Conservation (phyloP, 345 rosid genomes). For the Clausena lansium region DNA sequence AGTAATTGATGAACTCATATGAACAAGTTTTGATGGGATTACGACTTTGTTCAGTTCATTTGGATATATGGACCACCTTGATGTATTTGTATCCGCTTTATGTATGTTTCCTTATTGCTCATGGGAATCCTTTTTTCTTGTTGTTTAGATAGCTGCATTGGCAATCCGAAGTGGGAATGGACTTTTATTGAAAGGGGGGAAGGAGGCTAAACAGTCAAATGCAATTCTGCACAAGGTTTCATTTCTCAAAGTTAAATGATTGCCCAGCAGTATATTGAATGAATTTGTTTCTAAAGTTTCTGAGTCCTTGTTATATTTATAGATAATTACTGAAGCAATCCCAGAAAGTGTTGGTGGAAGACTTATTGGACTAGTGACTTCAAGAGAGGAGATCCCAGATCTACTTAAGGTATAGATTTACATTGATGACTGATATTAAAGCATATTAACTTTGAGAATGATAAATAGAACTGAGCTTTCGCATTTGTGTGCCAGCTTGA, state of each 20-base stretch:
- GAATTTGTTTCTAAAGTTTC: constrained; percentile 14
- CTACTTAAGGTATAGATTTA: constrained; percentile 67
- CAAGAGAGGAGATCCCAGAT: constrained; percentile 97
- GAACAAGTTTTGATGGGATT: not conserved
- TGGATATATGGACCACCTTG: not conserved
- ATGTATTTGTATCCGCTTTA: not conserved
- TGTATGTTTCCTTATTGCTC: not conserved
- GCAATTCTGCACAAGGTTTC: constrained; percentile 89
- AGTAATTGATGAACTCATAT: not conserved
- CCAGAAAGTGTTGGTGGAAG: constrained; percentile 73
- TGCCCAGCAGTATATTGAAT: not conserved
- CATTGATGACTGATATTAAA: constrained; percentile 11
- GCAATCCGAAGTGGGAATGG: constrained; percentile 98
- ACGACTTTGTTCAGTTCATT: not conserved
- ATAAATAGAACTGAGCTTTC: constrained; percentile 20
- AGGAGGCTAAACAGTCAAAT: constrained; percentile 91
- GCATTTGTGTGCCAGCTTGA: constrained; percentile 68
- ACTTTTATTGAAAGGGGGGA: constrained; percentile 92
- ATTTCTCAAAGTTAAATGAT: not conserved
- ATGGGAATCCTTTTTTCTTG: constrained; percentile 4
- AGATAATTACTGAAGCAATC: constrained; percentile 91
- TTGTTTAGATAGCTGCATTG: constrained; percentile 78
- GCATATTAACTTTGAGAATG: not conserved
- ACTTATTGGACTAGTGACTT: constrained; percentile 90
- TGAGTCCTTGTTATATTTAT: constrained; percentile 17